Conservation (phyloP, 1,284 basidiomycete species). For the Rhizoctonia solani region DNA sequence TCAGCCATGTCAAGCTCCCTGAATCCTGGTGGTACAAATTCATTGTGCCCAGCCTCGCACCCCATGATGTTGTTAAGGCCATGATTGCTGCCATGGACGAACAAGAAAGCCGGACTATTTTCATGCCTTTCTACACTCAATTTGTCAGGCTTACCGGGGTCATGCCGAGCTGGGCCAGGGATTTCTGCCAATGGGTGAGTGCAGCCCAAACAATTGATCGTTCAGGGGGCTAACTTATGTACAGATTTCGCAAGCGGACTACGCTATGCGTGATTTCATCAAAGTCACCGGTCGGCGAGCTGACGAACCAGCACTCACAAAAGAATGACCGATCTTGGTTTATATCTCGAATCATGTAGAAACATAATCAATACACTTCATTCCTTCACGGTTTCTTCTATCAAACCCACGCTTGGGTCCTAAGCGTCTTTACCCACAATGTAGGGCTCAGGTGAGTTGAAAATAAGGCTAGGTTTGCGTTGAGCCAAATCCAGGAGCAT, state of each 20-base stretch:
- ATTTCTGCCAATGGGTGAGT: constrained; percentile 71
- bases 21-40: constrained; percentile 59
- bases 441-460: constrained; percentile 59
- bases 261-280: constrained; percentile 52
- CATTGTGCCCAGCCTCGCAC: constrained; percentile 71
- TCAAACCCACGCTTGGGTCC: neutral
- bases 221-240: neutral
- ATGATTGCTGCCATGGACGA: constrained; percentile 79
- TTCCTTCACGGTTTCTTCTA: neutral
- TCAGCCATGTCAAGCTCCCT: constrained; percentile 60
- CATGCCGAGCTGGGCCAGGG: constrained; percentile 71
- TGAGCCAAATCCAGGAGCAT: constrained; percentile 76
- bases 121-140: constrained; percentile 73
- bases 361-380: constrained; percentile 7
- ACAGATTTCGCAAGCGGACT: constrained; percentile 55
- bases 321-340: constrained; percentile 6
- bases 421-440: neutral
- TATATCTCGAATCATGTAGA: neutral
- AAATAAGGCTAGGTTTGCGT: constrained; percentile 69
- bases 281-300: constrained; percentile 50
- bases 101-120: constrained; percentile 70
- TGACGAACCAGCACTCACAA: constrained; percentile 14
- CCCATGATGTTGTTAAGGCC: constrained; percentile 75
- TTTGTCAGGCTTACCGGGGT: constrained; percentile 58
- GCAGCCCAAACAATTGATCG: neutral